Percentiles rank a stretch among this genome's conserved stretches.
Conservation (phyloP, 1,284 basidiomycete genomes). For the Ganoderma multipileum region DNA sequence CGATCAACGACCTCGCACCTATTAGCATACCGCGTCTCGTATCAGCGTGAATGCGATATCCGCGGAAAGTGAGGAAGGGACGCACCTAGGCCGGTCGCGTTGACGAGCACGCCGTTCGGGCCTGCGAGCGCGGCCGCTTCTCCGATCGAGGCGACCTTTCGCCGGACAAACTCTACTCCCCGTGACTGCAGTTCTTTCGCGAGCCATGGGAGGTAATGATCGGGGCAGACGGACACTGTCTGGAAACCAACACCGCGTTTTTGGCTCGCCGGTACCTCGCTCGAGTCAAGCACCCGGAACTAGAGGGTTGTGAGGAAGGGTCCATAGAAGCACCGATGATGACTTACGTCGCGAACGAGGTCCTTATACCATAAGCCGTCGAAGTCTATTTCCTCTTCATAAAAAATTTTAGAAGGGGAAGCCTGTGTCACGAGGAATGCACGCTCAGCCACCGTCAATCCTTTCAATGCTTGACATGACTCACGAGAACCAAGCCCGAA, state of each 20-base stretch:
- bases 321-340: background rate
- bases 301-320: conserved; percentile 29
- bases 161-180: conserved; percentile 41
- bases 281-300: conserved; percentile 46
- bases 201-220: conserved; percentile 56
- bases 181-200: conserved; percentile 46
- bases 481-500: conserved; percentile 52
- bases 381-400: conserved; percentile 37
- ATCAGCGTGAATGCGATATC: conserved; percentile 6
- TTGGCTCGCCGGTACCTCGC: conserved; percentile 44
- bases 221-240: conserved; percentile 56
- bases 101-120: conserved; percentile 48
- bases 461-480: conserved; percentile 23
- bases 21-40: conserved; percentile 26
- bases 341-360: conserved; percentile 56
- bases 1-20: conserved; percentile 78
- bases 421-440: conserved; percentile 38
- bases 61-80: background rate
- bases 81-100: conserved; percentile 56
- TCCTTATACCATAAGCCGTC: conserved; percentile 57
- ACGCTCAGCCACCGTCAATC: background rate
- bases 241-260: conserved; percentile 49
- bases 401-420: conserved; percentile 50
- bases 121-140: conserved; percentile 49
- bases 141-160: conserved; percentile 44